These are phyloP conservation scores for Colletotrichum tropicicola DNA, from an alignment of 2,329 filamentous ascomycete species.

Conservation along the genomic window DNA sequence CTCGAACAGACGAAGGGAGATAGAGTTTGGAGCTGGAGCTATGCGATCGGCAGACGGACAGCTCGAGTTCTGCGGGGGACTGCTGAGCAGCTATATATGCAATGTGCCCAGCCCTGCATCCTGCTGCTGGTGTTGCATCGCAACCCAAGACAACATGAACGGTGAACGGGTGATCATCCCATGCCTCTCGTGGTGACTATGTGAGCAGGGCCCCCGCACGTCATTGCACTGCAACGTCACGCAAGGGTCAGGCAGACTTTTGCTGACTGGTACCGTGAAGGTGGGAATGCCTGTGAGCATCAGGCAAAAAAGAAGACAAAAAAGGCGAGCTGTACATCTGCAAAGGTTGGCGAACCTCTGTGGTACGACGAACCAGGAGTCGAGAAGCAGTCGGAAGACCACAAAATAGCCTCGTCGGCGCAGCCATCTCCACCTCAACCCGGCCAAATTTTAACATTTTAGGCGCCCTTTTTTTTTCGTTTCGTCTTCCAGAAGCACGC, in stretches of 20 bases:
- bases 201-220: constrained; percentile 3
- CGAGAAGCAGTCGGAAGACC: not conserved
- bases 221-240: constrained; percentile 29
- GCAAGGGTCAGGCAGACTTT: constrained; percentile 16
- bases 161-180: constrained; percentile 18
- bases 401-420: constrained; percentile 19
- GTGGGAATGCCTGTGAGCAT: not conserved
- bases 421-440: not conserved
- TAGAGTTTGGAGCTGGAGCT: not conserved
- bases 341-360: not conserved
- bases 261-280: not conserved
- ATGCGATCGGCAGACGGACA: not conserved
- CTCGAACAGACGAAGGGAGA: not conserved
- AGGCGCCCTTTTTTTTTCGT: no score
- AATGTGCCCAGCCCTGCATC: not conserved
- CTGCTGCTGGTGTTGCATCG: not conserved
- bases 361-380: not conserved
- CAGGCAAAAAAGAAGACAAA: not conserved
- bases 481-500: constrained; percentile 5
- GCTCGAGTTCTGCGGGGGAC: not conserved
- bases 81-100: constrained; percentile 12
- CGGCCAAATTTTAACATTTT: not conserved
- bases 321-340: no score
- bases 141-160: constrained; percentile 1
- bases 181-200: not conserved